Evolutionary conservation across 306 rosid species (phyloP), one percentile per base, ranked within the genome.

Genomic region (Dicorynia guianensis): DNA sequence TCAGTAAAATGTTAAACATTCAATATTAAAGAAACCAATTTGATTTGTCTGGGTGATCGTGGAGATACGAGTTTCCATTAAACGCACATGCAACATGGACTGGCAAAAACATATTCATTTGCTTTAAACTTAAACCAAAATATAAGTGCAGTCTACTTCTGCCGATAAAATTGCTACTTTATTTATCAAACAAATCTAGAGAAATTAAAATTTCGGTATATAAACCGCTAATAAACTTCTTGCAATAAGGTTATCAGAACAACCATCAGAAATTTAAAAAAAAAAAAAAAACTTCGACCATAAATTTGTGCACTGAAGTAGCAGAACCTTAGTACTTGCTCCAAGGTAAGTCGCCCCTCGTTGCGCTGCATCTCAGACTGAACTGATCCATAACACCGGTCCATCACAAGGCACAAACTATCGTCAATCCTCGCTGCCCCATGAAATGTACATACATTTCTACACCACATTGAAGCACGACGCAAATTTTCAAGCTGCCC

Each of bases 341-440:
- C 99, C 92, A 95, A 81, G 70, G 99, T 95, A 61, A 95, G 97
- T 60, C 99, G 82, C 72, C 99, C 99, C 78, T 95, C 93, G 46
- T 95, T 95, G 8, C 89, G 87, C 76, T 86, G 92, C 99, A 95
- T 95, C 88, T 90, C 97, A 7, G 97, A 89, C 70, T 90, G 97
- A 80, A 95, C 91, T 56, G 99, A 95, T 74, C 97, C 97, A 66
- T 81, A 83, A 63, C 99, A 90, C 85, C 75, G 79, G 63, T 95
- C 97, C 92, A 90, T 87, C 54, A 95, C 97, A 64, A 95, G 96
- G 63, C 95, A 89, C 81, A 95, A 81, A 52, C 96, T 83, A 33
- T 92, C 96, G 5, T 92, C 97, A 85, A 83, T 39, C 76, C 79
- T 91, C 85, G 81, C 78, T 13, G 93, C 87, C 62, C 97, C 99